Percentiles rank a stretch among this genome's conserved stretches.
Conservation (phyloP, 805 yeast genomes). For the Metschnikowia anglica region DNA sequence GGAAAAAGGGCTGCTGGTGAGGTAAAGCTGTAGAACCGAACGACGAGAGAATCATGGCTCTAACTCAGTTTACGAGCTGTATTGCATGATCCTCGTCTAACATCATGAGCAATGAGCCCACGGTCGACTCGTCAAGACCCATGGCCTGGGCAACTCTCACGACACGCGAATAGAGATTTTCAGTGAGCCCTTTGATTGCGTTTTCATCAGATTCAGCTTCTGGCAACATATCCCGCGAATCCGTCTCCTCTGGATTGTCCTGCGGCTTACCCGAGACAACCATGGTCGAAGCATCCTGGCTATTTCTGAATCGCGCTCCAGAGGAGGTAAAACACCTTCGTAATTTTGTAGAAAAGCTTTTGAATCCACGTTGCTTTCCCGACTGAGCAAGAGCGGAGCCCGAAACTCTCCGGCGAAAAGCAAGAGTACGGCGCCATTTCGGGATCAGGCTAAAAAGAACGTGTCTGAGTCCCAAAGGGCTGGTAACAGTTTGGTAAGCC, state of each 20-base stretch:
- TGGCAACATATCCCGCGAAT: not conserved
- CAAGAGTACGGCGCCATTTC: not conserved
- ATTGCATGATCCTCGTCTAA: conserved; percentile 8
- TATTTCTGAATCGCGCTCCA: not conserved
- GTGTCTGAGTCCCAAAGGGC: conserved; percentile 2
- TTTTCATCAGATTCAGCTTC: too few species aligned
- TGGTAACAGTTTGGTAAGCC: conserved; percentile 2
- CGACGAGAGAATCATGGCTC: not conserved
- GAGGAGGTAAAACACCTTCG: conserved; percentile 6
- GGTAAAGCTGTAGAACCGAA: too few species aligned
- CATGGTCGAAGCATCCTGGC: not conserved
- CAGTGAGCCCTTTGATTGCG: too few species aligned
- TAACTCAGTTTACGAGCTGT: not conserved
- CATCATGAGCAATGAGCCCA: conserved; percentile 14
- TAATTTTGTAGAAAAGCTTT: conserved; percentile 5
- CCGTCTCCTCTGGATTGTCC: not conserved
- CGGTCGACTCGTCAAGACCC: conserved; percentile 16
- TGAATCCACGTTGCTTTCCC: conserved; percentile 5
- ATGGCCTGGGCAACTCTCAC: conserved; percentile 10
- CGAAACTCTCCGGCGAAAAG: not conserved
- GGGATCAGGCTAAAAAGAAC: not conserved
- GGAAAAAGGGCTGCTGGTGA: too few species aligned
- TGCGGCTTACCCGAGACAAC: not conserved
- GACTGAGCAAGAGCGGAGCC: not conserved
- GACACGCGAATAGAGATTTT: conserved; percentile 8